Conservation (phyloP, 768 basidiomycete genomes). For the Calocera cornea region DNA sequence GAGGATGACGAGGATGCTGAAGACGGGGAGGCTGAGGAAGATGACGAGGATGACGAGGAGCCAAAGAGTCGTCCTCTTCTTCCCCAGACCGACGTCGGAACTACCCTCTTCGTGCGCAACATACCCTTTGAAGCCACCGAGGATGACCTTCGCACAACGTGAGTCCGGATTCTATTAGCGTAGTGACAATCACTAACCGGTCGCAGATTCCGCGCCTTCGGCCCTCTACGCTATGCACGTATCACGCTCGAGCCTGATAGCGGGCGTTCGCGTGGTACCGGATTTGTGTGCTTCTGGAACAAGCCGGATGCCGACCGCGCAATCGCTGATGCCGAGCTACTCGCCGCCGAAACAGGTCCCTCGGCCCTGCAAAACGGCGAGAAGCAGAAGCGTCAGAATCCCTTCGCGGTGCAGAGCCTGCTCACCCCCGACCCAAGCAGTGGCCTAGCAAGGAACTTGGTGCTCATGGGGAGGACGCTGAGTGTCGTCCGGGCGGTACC, state of each 20-base stretch:
- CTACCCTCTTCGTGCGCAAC: conserved; percentile 88
- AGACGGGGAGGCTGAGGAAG: conserved; percentile 23
- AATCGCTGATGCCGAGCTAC: conserved; percentile 61
- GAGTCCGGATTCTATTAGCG: conserved; percentile 20
- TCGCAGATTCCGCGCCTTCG: conserved; percentile 76
- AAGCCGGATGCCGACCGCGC: conserved; percentile 76
- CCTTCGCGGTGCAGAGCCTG: conserved; percentile 76
- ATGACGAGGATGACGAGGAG: conserved; percentile 26
- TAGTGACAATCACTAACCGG: neutral
- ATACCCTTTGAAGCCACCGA: conserved; percentile 85
- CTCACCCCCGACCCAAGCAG: conserved; percentile 90
- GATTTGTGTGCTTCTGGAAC: conserved; percentile 97
- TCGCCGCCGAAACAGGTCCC: conserved; percentile 48
- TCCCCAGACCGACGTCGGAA: conserved; percentile 74
- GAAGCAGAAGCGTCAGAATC: conserved; percentile 36
- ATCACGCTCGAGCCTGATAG: conserved; percentile 74
- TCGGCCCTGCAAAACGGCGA: conserved; percentile 16
- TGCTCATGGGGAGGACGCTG: conserved; percentile 82
- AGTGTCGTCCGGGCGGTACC: conserved; percentile 86
- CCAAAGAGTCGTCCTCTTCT: conserved; percentile 40
- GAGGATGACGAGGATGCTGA: conserved; percentile 26
- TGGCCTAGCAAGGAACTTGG: conserved; percentile 63
- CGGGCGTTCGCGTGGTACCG: conserved; percentile 83
- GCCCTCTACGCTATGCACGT: conserved; percentile 82
- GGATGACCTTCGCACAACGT: conserved; percentile 79